Conservation (phyloP, 805 yeast species). For the Henningerozyma blattae region DNA sequence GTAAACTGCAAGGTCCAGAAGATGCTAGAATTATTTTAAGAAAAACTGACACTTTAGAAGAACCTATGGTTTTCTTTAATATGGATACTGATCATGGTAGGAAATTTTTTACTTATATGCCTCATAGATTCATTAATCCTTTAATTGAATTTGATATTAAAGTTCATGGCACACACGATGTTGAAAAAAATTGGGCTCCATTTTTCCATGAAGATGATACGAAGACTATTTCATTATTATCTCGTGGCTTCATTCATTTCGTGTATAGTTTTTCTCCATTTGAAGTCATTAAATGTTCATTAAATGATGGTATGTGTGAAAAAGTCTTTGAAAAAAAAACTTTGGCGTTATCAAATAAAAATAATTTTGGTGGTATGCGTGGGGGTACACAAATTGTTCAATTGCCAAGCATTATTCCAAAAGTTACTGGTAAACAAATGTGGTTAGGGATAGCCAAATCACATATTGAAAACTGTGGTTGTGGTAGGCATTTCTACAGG, state of each 20-base stretch:
- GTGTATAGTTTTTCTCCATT: slow-evolving; percentile 6
- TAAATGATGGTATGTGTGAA: slow-evolving; percentile 7
- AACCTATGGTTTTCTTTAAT: slow-evolving; percentile 6
- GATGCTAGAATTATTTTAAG: slow-evolving; percentile 7
- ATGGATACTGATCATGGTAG: slow-evolving; percentile 3
- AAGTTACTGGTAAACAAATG: slow-evolving; percentile 3
- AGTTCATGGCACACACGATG: neutral
- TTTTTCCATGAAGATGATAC: slow-evolving; percentile 5
- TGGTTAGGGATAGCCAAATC: slow-evolving; percentile 9
- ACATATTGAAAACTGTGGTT: slow-evolving; percentile 11
- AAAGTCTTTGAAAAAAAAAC: slow-evolving; percentile 8
- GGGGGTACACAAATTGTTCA: slow-evolving; percentile 8
- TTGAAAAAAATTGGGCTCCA: slow-evolving; percentile 11
- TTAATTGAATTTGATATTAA: slow-evolving; percentile 1
- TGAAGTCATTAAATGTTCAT: slow-evolving; percentile 7
- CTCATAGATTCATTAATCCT: slow-evolving; percentile 3
- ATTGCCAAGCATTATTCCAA: slow-evolving; percentile 4
- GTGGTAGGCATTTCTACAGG: slow-evolving; percentile 10
- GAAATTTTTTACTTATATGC: slow-evolving; percentile 3
- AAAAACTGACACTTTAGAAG: slow-evolving; percentile 1
- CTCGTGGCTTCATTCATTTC: slow-evolving; percentile 8
- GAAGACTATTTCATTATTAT: slow-evolving; percentile 3
- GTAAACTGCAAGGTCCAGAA: slow-evolving; percentile 8
- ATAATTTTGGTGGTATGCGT: slow-evolving; percentile 5
- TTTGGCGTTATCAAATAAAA: slow-evolving; percentile 4